These are phyloP conservation scores for Cupressus sempervirens DNA, from an alignment of 75 land plant genomes.

Conservation along the genomic window DNA sequence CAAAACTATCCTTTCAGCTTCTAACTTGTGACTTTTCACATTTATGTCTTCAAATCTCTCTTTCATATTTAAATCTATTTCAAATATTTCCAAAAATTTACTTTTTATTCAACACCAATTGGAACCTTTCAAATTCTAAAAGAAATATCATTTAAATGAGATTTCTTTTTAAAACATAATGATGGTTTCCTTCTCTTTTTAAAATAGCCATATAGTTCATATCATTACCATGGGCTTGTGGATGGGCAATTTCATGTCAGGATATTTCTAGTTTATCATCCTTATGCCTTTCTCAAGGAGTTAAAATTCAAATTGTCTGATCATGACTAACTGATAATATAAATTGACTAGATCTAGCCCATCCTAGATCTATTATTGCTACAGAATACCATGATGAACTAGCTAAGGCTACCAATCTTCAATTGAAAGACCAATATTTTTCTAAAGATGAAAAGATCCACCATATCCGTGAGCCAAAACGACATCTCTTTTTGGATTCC, in stretches of 20 bases:
- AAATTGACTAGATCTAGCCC: conserved; percentile 73
- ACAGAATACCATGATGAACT: conserved; percentile 87
- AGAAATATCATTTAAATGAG: too few species aligned
- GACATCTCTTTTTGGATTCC: conserved; percentile 74
- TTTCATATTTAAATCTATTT: too few species aligned
- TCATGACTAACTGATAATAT: conserved; percentile 91
- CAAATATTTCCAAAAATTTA: too few species aligned
- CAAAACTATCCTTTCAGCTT: too few species aligned
- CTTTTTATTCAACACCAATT: too few species aligned
- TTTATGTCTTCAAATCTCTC: too few species aligned
- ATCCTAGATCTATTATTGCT: conserved; percentile 70
- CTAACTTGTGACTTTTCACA: too few species aligned
- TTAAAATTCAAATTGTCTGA: conserved; percentile 86
- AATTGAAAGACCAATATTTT: too few species aligned
- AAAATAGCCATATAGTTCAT: conserved; percentile 74
- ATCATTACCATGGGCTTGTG: conserved; percentile 99
- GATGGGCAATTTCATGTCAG: conserved; percentile 97
- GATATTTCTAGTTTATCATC: conserved; percentile 11
- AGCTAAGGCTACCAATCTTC: conserved; percentile 87
- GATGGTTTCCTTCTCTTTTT: conserved; percentile 76
- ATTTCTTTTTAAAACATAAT: too few species aligned
- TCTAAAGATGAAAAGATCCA: conserved; percentile 96
- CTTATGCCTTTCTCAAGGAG: conserved; percentile 53
- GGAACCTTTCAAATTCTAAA: too few species aligned
- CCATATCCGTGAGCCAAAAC: conserved; percentile 95